Conservation (phyloP, 2,329 filamentous ascomycete species). For the Fusarium clavum region DNA sequence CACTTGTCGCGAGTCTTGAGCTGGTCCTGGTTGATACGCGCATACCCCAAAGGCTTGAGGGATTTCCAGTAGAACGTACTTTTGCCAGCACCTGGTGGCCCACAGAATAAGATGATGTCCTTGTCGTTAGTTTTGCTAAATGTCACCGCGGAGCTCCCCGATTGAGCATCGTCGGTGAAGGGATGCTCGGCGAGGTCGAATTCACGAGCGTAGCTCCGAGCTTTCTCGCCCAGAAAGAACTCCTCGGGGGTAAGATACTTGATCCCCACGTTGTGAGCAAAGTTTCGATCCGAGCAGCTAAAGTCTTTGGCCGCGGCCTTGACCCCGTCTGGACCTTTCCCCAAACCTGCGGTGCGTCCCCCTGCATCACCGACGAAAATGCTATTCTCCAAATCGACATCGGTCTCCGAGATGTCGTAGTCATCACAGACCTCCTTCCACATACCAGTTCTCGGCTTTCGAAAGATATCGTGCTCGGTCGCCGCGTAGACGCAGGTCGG, state of each 20-base stretch:
- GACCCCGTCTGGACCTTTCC: slow-evolving; percentile 21
- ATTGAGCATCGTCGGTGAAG: slow-evolving; percentile 37
- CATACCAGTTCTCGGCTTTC: slow-evolving; percentile 91
- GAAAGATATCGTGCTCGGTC: slow-evolving; percentile 81
- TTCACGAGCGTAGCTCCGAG: slow-evolving; percentile 72
- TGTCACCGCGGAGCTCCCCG: slow-evolving; percentile 51
- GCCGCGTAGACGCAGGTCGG: slow-evolving; percentile 88
- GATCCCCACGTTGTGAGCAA: slow-evolving; percentile 87
- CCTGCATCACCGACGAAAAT: slow-evolving; percentile 93
- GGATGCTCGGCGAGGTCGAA: slow-evolving; percentile 77
- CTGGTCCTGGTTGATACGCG: slow-evolving; percentile 89
- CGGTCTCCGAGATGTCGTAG: slow-evolving; percentile 65
- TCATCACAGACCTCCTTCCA: slow-evolving; percentile 75
- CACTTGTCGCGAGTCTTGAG: slow-evolving; percentile 80
- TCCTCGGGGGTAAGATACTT: slow-evolving; percentile 89
- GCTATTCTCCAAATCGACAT: slow-evolving; percentile 76
- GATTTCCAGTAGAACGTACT: slow-evolving; percentile 88
- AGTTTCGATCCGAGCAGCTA: slow-evolving; percentile 77
- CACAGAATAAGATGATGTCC: slow-evolving; percentile 88
- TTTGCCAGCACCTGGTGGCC: slow-evolving; percentile 90
- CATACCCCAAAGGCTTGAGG: slow-evolving; percentile 82
- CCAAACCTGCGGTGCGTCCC: slow-evolving; percentile 62
- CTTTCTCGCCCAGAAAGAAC: slow-evolving; percentile 79
- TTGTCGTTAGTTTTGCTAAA: slow-evolving; percentile 71
- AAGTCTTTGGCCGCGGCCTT: slow-evolving; percentile 64